phyloP scores from a whole-genome alignment of 2,329 filamentous ascomycete species.

The Didymella glomerata region DNA sequence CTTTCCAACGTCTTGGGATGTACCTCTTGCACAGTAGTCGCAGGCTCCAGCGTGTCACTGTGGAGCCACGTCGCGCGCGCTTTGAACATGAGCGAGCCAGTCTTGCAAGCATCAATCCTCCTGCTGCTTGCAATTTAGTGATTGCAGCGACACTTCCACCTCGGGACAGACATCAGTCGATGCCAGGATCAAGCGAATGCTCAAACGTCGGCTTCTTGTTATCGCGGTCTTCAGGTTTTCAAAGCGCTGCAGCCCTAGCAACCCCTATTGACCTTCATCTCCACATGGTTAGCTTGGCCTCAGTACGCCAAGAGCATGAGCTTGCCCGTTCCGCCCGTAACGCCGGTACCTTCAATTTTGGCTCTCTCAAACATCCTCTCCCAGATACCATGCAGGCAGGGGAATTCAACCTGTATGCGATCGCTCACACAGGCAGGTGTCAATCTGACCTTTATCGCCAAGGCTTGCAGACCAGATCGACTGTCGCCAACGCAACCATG shows the following conservation, averaged over 20 bases:
- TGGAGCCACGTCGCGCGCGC: conserved; percentile 16
- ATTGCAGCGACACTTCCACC: conserved; percentile 2
- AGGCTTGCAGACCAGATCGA: neutral
- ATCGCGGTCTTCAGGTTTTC: neutral
- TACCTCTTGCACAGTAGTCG: neutral
- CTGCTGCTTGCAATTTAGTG: conserved; percentile 12
- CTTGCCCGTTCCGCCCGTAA: conserved; percentile 16
- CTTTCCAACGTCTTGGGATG: neutral
- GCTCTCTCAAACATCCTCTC: conserved; percentile 8
- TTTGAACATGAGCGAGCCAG: conserved; percentile 1
- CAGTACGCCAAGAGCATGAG: conserved; percentile 14
- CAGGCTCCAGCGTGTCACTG: conserved; percentile 5
- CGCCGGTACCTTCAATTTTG: conserved; percentile 9
- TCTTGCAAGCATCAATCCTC: conserved; percentile 7
- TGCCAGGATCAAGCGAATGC: conserved; percentile 12
- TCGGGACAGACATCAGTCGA: conserved; percentile 11
- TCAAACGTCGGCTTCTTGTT: conserved; percentile 18
- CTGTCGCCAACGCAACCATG: neutral
- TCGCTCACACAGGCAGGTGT: conserved; percentile 16
- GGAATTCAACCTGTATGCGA: neutral
- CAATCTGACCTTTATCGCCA: neutral
- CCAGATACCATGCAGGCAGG: conserved; percentile 11
- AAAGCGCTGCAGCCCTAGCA: conserved; percentile 8
- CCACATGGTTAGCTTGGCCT: conserved; percentile 21
- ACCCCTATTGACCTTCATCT: conserved; percentile 24